A percentile compares a stretch with the other conserved stretches of the same genome.
phyloP scores from a whole-genome alignment of 192 early-diverging fungal genomes.

The Coemansia sp. region DNA sequence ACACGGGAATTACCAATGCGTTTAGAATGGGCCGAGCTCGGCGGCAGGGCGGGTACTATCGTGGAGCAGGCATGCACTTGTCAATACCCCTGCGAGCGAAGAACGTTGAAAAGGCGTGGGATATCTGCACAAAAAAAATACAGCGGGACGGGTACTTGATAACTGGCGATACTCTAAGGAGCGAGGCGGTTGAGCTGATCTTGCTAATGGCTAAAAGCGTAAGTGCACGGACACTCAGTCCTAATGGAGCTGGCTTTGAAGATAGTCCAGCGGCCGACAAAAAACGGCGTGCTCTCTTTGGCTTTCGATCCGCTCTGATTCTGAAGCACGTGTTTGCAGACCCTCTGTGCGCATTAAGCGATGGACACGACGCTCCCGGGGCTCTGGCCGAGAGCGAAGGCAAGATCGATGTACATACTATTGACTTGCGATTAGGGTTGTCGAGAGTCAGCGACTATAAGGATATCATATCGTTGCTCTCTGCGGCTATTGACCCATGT shows the following conservation, averaged over 20 bases:
- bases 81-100: conserved; percentile 32
- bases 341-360: background rate
- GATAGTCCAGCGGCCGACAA: background rate
- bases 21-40: conserved; percentile 9
- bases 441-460: conserved; percentile 17
- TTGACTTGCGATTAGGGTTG: conserved; percentile 17
- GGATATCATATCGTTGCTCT: conserved; percentile 13
- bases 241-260: background rate
- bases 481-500: background rate
- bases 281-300: conserved; percentile 1
- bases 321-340: conserved; percentile 3
- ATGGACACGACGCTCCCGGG: conserved; percentile 13
- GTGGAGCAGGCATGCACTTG: conserved; percentile 35
- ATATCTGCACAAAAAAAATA: conserved; percentile 35
- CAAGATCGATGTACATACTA: background rate
- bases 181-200: conserved; percentile 19
- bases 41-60: conserved; percentile 23
- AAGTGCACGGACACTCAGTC: background rate
- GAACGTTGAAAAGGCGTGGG: conserved; percentile 50
- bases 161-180: conserved; percentile 2
- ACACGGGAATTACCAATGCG: background rate
- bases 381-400: background rate
- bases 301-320: conserved; percentile 5
- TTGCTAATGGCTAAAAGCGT: conserved; percentile 15
- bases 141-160: conserved; percentile 5